These are phyloP conservation scores for Tetrahymena thermophila DNA, from an alignment of 73 alveolate species.

Conservation along the genomic window DNA sequence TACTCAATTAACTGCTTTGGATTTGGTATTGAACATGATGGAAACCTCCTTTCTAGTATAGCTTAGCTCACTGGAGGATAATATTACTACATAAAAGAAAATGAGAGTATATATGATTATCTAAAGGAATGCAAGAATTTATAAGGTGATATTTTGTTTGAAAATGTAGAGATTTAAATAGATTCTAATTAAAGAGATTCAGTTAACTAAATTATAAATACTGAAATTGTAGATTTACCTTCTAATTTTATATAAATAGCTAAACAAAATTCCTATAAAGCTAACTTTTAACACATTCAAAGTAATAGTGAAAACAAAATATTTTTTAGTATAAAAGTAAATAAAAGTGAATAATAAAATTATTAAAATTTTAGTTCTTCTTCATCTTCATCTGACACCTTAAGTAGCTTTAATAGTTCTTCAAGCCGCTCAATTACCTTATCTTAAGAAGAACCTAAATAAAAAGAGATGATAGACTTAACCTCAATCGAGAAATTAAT, in stretches of 20 bases:
- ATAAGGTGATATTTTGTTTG: background rate
- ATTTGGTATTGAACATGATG: background rate
- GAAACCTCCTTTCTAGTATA: background rate
- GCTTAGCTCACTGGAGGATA: background rate
- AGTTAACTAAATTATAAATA: background rate
- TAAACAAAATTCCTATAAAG: background rate
- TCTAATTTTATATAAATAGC: background rate
- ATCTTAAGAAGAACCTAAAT: background rate
- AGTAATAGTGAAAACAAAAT: background rate
- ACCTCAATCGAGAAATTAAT: background rate
- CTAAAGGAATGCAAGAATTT: background rate
- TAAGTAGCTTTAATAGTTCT: background rate
- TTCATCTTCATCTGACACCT: background rate
- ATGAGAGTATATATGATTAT: background rate
- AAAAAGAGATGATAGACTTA: background rate
- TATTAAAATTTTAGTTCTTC: background rate
- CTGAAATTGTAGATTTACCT: background rate
- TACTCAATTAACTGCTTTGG: background rate
- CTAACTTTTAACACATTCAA: background rate
- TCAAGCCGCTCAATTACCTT: background rate
- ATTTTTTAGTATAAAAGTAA: background rate
- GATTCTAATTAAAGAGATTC: background rate
- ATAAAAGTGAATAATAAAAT: background rate
- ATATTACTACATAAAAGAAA: background rate
- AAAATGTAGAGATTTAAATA: background rate